Conservation (phyloP, 2,329 filamentous ascomycete genomes). For the Dactylellina cionopaga region DNA sequence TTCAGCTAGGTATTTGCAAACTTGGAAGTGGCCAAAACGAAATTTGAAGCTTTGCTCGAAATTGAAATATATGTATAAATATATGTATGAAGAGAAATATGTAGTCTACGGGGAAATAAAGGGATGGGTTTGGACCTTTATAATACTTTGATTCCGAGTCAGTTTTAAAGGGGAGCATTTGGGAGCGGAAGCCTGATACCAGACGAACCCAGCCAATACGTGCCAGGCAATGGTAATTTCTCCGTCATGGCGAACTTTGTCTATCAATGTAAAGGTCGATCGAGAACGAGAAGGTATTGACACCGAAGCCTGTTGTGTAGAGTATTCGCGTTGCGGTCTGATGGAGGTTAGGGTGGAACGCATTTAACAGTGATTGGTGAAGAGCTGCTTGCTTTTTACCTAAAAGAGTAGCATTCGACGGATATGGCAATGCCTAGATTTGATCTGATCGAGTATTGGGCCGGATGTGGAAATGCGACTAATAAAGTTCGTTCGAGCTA, state of each 20-base stretch:
- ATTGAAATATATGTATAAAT: no score
- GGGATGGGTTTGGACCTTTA: slow-evolving; percentile 19
- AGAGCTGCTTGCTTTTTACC: background rate
- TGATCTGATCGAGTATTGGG: background rate
- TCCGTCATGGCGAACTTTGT: slow-evolving; percentile 27
- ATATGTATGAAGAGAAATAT: no score
- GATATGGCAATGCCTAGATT: slow-evolving; percentile 10
- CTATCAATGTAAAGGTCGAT: slow-evolving; percentile 22
- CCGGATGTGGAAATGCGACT: slow-evolving; percentile 25
- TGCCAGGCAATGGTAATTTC: background rate
- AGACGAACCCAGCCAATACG: background rate
- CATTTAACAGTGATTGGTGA: slow-evolving; percentile 14
- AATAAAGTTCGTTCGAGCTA: slow-evolving; percentile 1
- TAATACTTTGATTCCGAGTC: background rate
- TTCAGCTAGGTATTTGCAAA: no score
- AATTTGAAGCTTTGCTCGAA: no score
- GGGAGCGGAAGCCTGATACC: background rate
- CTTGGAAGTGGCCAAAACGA: no score
- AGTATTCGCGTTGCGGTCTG: slow-evolving; percentile 14
- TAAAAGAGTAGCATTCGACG: slow-evolving; percentile 8
- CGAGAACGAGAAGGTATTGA: slow-evolving; percentile 26
- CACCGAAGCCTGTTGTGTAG: background rate
- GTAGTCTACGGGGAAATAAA: no score
- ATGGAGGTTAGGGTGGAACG: slow-evolving; percentile 2
- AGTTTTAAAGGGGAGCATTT: background rate